Evolutionary conservation across 805 yeast species (phyloP).

Genomic region (Teunomyces stri): DNA sequence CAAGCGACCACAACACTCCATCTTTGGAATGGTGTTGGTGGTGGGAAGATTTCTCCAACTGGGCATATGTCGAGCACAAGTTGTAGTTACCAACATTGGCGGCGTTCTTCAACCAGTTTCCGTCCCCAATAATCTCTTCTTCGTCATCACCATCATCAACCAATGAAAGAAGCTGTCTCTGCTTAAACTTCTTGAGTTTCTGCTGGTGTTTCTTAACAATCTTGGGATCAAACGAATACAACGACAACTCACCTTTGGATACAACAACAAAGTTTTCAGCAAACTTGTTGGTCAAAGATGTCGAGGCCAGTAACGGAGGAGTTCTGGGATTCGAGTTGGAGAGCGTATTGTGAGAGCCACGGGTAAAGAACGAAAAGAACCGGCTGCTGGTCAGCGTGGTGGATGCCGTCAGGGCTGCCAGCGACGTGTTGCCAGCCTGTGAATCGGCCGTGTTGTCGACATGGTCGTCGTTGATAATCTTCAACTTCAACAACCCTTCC

Average conservation of each 20-base stretch:
- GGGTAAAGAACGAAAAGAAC: slow-evolving; percentile 28
- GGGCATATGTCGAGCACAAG: slow-evolving; percentile 52
- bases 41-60: slow-evolving; percentile 23
- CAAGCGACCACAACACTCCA: slow-evolving; percentile 48
- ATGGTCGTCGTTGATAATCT: slow-evolving; percentile 36
- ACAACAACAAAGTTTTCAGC: slow-evolving; percentile 61
- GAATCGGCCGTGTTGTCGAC: slow-evolving; percentile 23
- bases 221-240: slow-evolving; percentile 54
- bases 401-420: slow-evolving; percentile 15
- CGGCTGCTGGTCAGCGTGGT: slow-evolving; percentile 13
- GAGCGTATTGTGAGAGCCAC: slow-evolving; percentile 3
- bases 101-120: slow-evolving; percentile 69
- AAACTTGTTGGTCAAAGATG: slow-evolving; percentile 21
- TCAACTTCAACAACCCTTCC: slow-evolving; percentile 60
- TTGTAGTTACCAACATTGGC: slow-evolving; percentile 52
- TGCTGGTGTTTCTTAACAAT: slow-evolving; percentile 40
- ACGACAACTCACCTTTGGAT: slow-evolving; percentile 60
- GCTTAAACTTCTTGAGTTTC: slow-evolving; percentile 21
- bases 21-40: neutral
- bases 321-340: neutral
- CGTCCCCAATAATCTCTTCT: slow-evolving; percentile 48
- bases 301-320: slow-evolving; percentile 3
- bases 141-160: slow-evolving; percentile 22
- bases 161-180: slow-evolving; percentile 15
- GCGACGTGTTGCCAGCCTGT: slow-evolving; percentile 10